Percentiles rank a stretch among this genome's conserved stretches.
These are phyloP conservation scores for Digitaria exilis DNA, from an alignment of 202 grass and related monocot genomes.

Conservation along the genomic window DNA sequence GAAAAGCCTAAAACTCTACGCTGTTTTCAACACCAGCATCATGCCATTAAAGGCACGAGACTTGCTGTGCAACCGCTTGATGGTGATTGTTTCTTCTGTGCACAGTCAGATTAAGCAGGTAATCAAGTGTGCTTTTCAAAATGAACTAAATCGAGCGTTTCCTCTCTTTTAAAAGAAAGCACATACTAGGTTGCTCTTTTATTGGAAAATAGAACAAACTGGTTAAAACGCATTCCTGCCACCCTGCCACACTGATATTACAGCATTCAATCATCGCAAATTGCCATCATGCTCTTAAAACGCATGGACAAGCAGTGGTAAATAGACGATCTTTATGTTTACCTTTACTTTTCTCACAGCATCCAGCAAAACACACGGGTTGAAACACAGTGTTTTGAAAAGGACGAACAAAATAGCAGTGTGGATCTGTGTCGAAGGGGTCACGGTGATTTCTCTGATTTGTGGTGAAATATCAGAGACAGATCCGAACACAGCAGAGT, in stretches of 20 bases:
- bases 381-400: neutral
- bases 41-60: conserved; percentile 8
- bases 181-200: too few species aligned
- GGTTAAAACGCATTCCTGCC: neutral
- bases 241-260: conserved; percentile 14
- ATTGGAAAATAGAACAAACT: too few species aligned
- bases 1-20: neutral
- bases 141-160: too few species aligned
- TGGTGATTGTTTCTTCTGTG: conserved; percentile 25
- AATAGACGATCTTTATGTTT: neutral
- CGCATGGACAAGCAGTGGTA: neutral
- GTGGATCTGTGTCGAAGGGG: neutral
- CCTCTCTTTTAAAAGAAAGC: too few species aligned
- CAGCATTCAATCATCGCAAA: conserved; percentile 26
- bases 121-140: neutral
- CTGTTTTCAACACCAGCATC: conserved; percentile 34
- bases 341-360: neutral
- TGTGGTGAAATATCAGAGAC: neutral
- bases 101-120: neutral
- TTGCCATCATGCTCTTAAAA: conserved; percentile 15
- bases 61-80: conserved; percentile 16
- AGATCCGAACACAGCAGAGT: neutral
- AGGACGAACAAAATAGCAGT: neutral
- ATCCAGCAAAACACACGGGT: neutral
- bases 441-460: neutral